Conservation (phyloP, 106 monocot genomes). For the Iris macrosiphon region DNA sequence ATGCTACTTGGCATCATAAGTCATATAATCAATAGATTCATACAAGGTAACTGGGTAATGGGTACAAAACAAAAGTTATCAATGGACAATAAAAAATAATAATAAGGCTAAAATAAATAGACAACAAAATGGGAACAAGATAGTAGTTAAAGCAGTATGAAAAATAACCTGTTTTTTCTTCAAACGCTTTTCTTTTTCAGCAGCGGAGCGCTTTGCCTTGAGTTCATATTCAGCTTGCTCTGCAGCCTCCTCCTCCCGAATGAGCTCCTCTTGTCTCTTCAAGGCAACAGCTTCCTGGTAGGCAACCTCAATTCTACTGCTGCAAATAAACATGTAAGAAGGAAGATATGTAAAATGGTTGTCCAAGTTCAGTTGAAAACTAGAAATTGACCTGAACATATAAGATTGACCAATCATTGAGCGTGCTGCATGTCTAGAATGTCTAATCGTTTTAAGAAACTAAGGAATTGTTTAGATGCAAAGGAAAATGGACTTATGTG, state of each 20-base stretch:
- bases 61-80: too few species aligned
- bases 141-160: background rate
- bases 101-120: background rate
- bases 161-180: conserved; percentile 84
- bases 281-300: conserved; percentile 94
- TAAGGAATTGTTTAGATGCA: too few species aligned
- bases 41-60: too few species aligned
- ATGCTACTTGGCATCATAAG: too few species aligned
- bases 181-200: conserved; percentile 70
- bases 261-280: conserved; percentile 95
- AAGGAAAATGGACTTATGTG: too few species aligned
- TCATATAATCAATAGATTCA: too few species aligned
- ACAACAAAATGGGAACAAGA: background rate
- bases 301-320: conserved; percentile 90
- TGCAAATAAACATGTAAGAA: conserved; percentile 16
- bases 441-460: too few species aligned
- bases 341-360: too few species aligned
- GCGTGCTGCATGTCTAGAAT: too few species aligned
- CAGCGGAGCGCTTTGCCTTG: conserved; percentile 50
- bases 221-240: conserved; percentile 72
- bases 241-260: conserved; percentile 96
- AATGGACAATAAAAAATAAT: background rate
- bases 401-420: too few species aligned
- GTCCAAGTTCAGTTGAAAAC: too few species aligned
- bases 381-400: too few species aligned